Percentiles rank a stretch among this genome's conserved stretches.
phyloP scores from a whole-genome alignment of 805 yeast species.

The Debaryomyces maramus region DNA sequence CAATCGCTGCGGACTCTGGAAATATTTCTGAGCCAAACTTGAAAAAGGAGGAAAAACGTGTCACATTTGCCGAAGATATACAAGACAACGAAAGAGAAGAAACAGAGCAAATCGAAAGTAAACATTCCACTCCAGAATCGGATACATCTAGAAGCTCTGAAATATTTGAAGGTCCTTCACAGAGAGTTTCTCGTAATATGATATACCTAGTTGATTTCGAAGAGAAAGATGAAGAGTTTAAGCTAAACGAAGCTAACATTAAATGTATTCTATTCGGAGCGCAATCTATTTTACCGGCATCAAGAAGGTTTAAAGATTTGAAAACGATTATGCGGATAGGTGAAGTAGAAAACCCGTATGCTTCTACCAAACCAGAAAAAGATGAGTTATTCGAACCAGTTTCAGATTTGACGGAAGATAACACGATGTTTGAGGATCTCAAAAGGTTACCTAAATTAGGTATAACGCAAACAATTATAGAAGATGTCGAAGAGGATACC shows the following conservation, averaged over 20 bases:
- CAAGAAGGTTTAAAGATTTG: conserved; percentile 53
- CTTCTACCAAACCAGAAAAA: conserved; percentile 29
- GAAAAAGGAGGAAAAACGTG: conserved; percentile 10
- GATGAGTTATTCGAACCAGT: conserved; percentile 37
- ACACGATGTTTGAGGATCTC: conserved; percentile 42
- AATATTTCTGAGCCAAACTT: background rate
- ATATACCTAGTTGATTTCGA: conserved; percentile 55
- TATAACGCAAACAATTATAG: conserved; percentile 44
- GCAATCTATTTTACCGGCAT: conserved; percentile 52
- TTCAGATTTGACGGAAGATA: conserved; percentile 34
- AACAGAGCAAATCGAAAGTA: conserved; percentile 7
- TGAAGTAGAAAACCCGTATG: conserved; percentile 38
- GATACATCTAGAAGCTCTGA: conserved; percentile 13
- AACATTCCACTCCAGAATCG: conserved; percentile 7
- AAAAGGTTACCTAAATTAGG: conserved; percentile 64
- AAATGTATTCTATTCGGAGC: conserved; percentile 56
- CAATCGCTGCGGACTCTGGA: background rate
- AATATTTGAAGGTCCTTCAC: conserved; percentile 67
- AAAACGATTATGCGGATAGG: conserved; percentile 51
- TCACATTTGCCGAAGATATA: conserved; percentile 24
- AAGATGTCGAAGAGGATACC: conserved; percentile 43
- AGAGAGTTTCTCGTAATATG: conserved; percentile 55
- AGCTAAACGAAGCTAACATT: conserved; percentile 27
- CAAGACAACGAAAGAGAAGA: conserved; percentile 8
- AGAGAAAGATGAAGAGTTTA: conserved; percentile 16